A percentile compares a stretch with the other conserved stretches of the same genome.
Evolutionary conservation across 495 filamentous ascomycete species (phyloP).

Genomic region (Hypoxylon rickii): DNA sequence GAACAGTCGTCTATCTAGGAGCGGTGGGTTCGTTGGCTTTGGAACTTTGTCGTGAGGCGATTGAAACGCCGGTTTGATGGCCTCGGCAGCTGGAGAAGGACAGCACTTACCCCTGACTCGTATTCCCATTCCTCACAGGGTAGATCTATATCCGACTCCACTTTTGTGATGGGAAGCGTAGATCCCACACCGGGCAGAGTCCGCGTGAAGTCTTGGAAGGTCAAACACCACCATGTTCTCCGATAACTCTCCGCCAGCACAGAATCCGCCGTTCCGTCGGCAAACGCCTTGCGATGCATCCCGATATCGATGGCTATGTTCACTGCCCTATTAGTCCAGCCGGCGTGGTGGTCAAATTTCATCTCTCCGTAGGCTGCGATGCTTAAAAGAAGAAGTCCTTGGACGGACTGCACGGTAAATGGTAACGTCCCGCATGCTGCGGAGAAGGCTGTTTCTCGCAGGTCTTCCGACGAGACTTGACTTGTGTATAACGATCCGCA

Average conservation of each 20-base stretch:
- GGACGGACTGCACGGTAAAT: constrained; percentile 63
- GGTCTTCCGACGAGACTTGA: constrained; percentile 43
- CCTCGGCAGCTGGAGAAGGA: constrained; percentile 1
- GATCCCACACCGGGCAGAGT: constrained; percentile 38
- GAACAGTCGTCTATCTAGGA: not conserved
- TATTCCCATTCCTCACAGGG: constrained; percentile 69
- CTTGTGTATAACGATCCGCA: constrained; percentile 57
- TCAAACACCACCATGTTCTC: constrained; percentile 78
- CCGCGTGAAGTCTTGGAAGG: constrained; percentile 62
- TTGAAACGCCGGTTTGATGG: not conserved
- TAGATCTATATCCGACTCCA: constrained; percentile 57
- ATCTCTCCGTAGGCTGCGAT: constrained; percentile 69
- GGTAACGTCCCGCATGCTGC: constrained; percentile 47
- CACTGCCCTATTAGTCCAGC: constrained; percentile 62
- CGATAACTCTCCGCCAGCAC: constrained; percentile 70
- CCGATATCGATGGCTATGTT: constrained; percentile 67
- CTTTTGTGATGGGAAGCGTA: constrained; percentile 27
- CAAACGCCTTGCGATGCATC: constrained; percentile 61
- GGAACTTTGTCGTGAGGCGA: no score
- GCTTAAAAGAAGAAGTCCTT: constrained; percentile 67
- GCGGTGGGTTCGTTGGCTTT: no score
- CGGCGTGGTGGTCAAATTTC: constrained; percentile 57
- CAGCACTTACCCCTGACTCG: constrained; percentile 52
- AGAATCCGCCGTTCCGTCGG: constrained; percentile 52
- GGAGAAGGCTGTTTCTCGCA: constrained; percentile 48